phyloP scores from a whole-genome alignment of 495 filamentous ascomycete species.

The Hypoxylon perforatum region DNA sequence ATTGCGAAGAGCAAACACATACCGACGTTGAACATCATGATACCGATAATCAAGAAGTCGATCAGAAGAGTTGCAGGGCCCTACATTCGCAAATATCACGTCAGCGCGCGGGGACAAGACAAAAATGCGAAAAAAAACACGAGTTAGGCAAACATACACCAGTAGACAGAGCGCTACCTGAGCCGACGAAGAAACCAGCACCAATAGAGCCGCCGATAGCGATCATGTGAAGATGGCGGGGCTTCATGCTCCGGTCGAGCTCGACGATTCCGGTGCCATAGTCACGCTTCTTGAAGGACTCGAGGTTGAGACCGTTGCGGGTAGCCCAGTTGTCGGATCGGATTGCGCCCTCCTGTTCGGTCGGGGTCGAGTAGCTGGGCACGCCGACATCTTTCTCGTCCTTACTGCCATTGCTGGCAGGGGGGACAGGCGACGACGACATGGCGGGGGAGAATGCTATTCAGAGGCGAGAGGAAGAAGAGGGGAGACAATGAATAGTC shows the following conservation, averaged over 20 bases:
- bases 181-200: slow-evolving; percentile 69
- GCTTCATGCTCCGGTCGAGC: slow-evolving; percentile 71
- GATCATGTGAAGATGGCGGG: slow-evolving; percentile 79
- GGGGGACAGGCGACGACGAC: slow-evolving; percentile 45
- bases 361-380: slow-evolving; percentile 32
- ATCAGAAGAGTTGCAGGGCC: slow-evolving; percentile 62
- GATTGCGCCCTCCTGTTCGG: slow-evolving; percentile 10
- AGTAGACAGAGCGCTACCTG: slow-evolving; percentile 57
- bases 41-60: slow-evolving; percentile 66
- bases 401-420: slow-evolving; percentile 43
- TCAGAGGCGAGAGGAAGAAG: not conserved
- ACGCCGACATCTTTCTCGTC: slow-evolving; percentile 43
- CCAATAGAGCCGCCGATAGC: slow-evolving; percentile 79
- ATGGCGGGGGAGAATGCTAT: slow-evolving; percentile 29
- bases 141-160: slow-evolving; percentile 48
- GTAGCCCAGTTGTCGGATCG: slow-evolving; percentile 56
- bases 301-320: slow-evolving; percentile 62
- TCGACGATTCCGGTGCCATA: slow-evolving; percentile 50
- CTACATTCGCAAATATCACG: slow-evolving; percentile 30
- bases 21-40: slow-evolving; percentile 66
- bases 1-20: slow-evolving; percentile 17
- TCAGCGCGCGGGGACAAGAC: slow-evolving; percentile 2
- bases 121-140: not conserved
- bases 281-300: slow-evolving; percentile 61
- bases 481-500: slow-evolving; percentile 6